phyloP scores from a whole-genome alignment of 345 rosid genomes.

The Citrus sinensis region DNA sequence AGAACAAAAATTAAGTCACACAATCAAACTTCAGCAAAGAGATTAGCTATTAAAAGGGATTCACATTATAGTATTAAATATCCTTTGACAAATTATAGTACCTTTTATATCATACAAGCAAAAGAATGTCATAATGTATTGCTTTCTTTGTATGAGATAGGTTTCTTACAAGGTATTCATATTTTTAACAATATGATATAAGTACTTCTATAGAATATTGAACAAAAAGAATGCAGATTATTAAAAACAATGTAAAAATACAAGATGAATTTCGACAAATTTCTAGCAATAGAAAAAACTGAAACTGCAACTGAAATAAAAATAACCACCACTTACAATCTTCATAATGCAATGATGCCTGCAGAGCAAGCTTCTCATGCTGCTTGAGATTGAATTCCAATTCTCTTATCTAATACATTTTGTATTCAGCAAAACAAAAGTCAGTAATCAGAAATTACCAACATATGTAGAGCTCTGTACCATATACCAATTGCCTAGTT shows the following conservation, averaged over 20 bases:
- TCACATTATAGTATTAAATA: background rate
- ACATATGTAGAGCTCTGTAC: background rate
- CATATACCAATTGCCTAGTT: background rate
- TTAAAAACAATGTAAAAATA: background rate
- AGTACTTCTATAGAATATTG: background rate
- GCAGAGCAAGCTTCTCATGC: slow-evolving; percentile 60
- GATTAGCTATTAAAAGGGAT: background rate
- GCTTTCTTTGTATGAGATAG: background rate
- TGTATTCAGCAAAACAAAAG: slow-evolving; percentile 17
- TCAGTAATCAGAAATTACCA: background rate
- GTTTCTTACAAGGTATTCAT: background rate
- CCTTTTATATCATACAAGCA: background rate
- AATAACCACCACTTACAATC: slow-evolving; percentile 39
- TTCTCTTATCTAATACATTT: slow-evolving; percentile 54
- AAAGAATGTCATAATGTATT: background rate
- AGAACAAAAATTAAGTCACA: background rate
- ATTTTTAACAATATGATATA: background rate
- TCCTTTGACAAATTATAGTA: background rate
- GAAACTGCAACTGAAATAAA: background rate
- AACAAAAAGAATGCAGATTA: background rate
- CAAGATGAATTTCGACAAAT: background rate
- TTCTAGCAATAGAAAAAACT: background rate
- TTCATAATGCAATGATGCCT: slow-evolving; percentile 50
- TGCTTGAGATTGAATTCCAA: slow-evolving; percentile 65
- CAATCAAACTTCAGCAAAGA: background rate